These are phyloP conservation scores for Haberlea rhodopensis DNA, from an alignment of 257 asterid genomes.

Conservation along the genomic window DNA sequence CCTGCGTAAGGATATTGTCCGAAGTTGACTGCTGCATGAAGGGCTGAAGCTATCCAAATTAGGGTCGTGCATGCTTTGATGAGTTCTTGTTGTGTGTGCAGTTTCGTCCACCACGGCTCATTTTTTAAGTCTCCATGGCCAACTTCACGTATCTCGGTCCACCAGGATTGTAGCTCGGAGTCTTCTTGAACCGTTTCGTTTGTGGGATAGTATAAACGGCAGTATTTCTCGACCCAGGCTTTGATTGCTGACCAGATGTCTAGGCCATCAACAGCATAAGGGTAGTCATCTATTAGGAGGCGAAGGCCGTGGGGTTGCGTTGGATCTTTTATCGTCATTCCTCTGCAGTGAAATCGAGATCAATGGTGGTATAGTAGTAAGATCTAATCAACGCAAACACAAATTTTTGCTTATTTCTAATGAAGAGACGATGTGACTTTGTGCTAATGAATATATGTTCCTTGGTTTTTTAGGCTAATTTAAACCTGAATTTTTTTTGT, in stretches of 20 bases:
- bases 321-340: constrained; percentile 47
- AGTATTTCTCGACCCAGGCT: constrained; percentile 44
- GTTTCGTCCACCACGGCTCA: constrained; percentile 51
- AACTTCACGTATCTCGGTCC: constrained; percentile 45
- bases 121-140: constrained; percentile 48
- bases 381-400: too few species aligned
- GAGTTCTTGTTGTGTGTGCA: constrained; percentile 36
- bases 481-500: too few species aligned
- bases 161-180: constrained; percentile 45
- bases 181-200: constrained; percentile 29
- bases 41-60: constrained; percentile 45
- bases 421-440: too few species aligned
- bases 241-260: constrained; percentile 48
- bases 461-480: too few species aligned
- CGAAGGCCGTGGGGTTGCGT: constrained; percentile 40
- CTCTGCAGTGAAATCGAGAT: constrained; percentile 27
- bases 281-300: constrained; percentile 45
- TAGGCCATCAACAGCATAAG: constrained; percentile 54
- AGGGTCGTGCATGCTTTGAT: constrained; percentile 36
- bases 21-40: constrained; percentile 47
- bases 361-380: too few species aligned
- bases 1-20: constrained; percentile 55
- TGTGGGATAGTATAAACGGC: constrained; percentile 39
- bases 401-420: too few species aligned
- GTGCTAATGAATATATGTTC: too few species aligned